Evolutionary conservation across 805 yeast species (phyloP).

Genomic region (Starmera dryadoides): DNA sequence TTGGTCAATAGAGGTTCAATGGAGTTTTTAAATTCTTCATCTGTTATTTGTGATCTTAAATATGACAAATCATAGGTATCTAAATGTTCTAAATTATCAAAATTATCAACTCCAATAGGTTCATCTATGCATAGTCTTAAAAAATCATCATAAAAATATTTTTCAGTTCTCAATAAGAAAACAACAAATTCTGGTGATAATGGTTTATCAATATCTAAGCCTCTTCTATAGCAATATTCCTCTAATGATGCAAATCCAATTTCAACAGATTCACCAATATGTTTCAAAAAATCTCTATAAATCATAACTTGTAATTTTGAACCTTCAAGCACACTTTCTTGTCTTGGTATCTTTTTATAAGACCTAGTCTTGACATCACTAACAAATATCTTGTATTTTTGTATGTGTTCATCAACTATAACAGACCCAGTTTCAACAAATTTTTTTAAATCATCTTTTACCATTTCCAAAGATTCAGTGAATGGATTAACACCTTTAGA

Average conservation of each 20-base stretch:
- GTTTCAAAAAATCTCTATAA: constrained; percentile 43
- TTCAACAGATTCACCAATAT: constrained; percentile 21
- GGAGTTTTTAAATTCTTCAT: constrained; percentile 10
- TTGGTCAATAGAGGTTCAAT: constrained; percentile 4
- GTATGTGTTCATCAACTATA: constrained; percentile 9
- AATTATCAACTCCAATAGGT: constrained; percentile 32
- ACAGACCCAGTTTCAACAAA: constrained; percentile 5
- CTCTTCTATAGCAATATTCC: constrained; percentile 40
- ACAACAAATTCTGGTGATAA: constrained; percentile 34
- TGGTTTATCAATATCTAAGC: constrained; percentile 40
- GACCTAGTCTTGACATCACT: constrained; percentile 61
- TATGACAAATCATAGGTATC: constrained; percentile 12
- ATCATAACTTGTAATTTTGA: constrained; percentile 56
- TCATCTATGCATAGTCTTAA: constrained; percentile 37
- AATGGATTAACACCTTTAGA: constrained; percentile 3
- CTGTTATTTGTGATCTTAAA: constrained; percentile 11
- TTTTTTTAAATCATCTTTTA: constrained; percentile 4
- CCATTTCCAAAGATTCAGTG: constrained; percentile 6
- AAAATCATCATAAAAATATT: constrained; percentile 35
- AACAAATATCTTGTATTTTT: constrained; percentile 23
- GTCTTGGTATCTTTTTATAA: constrained; percentile 36
- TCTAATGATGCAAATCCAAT: constrained; percentile 35
- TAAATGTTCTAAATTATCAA: constrained; percentile 22
- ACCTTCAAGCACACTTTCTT: constrained; percentile 37
- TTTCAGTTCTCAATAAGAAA: constrained; percentile 29